phyloP scores from a whole-genome alignment of 73 alveolate genomes.

The Paramecium sexaurelia region DNA sequence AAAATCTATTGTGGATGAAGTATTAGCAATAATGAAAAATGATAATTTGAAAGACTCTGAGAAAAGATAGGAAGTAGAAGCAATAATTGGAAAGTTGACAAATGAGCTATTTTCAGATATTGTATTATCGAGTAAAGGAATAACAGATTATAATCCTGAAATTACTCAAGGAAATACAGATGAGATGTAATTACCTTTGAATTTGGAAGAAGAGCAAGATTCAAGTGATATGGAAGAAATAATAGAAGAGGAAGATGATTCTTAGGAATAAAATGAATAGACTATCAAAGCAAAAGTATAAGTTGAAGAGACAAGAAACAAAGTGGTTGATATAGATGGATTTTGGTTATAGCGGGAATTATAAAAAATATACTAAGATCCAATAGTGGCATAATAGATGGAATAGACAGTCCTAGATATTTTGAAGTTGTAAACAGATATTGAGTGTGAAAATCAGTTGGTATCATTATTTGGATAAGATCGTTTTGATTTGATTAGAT shows the following conservation, averaged over 20 bases:
- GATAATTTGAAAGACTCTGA: slow-evolving; percentile 81
- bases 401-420: slow-evolving; percentile 61
- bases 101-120: slow-evolving; percentile 49
- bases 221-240: slow-evolving; percentile 55
- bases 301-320: not conserved
- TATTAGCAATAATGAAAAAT: slow-evolving; percentile 84
- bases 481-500: slow-evolving; percentile 60
- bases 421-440: slow-evolving; percentile 50
- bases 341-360: slow-evolving; percentile 48
- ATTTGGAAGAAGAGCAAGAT: slow-evolving; percentile 52
- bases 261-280: not conserved
- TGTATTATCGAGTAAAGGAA: not conserved
- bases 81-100: slow-evolving; percentile 80
- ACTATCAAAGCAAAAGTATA: not conserved
- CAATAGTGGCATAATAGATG: slow-evolving; percentile 58
- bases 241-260: not conserved
- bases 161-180: not conserved
- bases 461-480: slow-evolving; percentile 69
- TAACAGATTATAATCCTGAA: slow-evolving; percentile 26
- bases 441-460: slow-evolving; percentile 75
- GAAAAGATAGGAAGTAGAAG: slow-evolving; percentile 84
- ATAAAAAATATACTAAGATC: slow-evolving; percentile 6
- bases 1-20: slow-evolving; percentile 88
- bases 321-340: slow-evolving; percentile 36
- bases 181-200: slow-evolving; percentile 24